Conservation (phyloP, 1,284 basidiomycete genomes). For the Wolfiporia cocos region DNA sequence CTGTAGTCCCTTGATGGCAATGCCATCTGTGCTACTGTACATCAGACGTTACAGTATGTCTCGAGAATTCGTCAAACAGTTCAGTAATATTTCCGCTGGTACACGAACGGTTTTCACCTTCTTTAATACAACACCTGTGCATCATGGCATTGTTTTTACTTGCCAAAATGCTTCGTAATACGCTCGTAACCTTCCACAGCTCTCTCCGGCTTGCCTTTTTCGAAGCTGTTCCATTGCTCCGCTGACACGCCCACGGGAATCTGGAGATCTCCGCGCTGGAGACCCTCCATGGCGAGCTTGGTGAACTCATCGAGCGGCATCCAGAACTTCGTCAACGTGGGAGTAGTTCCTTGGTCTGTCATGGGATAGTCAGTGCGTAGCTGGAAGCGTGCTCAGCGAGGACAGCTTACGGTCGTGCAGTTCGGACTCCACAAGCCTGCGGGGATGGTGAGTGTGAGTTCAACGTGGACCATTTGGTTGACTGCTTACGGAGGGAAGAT, state of each 20-base stretch:
- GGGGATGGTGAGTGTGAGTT: neutral
- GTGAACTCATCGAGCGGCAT: conserved; percentile 54
- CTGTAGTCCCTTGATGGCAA: no score
- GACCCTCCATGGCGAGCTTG: conserved; percentile 37
- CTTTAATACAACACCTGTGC: no score
- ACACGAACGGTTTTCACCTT: no score
- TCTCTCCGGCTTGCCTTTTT: conserved; percentile 25
- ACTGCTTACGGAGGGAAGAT: conserved; percentile 52
- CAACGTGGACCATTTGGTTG: neutral
- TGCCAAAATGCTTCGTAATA: neutral
- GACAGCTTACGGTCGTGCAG: conserved; percentile 48
- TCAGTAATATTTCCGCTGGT: no score
- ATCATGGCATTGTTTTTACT: no score
- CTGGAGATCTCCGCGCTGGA: conserved; percentile 38
- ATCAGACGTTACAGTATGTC: no score
- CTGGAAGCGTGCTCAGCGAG: neutral
- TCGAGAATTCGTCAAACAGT: no score
- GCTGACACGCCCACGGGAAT: conserved; percentile 30
- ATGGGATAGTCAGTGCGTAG: neutral
- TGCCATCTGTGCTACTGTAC: no score
- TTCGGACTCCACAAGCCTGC: conserved; percentile 57
- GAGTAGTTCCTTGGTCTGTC: conserved; percentile 46
- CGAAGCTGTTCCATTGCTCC: conserved; percentile 22
- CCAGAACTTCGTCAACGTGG: conserved; percentile 45
- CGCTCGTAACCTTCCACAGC: neutral